phyloP scores from a whole-genome alignment of 257 asterid species.

The Nicotiana tabacum region DNA sequence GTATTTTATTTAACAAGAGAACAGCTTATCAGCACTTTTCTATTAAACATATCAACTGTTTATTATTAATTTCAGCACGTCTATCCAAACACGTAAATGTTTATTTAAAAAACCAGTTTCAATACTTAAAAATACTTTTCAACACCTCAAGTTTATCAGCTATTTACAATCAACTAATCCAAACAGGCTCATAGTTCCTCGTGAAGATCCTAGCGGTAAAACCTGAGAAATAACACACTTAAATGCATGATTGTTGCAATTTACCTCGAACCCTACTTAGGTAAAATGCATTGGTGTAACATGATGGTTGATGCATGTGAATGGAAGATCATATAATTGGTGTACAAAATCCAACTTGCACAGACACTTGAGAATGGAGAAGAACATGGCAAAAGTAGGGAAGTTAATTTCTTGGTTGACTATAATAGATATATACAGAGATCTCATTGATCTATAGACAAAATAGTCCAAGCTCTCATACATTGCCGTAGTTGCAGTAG shows the following conservation, averaged over 20 bases:
- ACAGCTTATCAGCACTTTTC: too few relatives aligned
- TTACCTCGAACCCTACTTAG: neutral
- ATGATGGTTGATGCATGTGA: conserved; percentile 41
- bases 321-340: conserved; percentile 22
- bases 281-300: neutral
- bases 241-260: neutral
- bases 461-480: neutral
- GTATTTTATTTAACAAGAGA: too few relatives aligned
- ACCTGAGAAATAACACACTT: too few relatives aligned
- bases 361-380: conserved; percentile 23
- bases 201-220: too few relatives aligned
- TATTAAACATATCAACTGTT: too few relatives aligned
- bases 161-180: too few relatives aligned
- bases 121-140: too few relatives aligned
- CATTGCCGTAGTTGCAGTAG: conserved; percentile 35
- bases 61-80: too few relatives aligned
- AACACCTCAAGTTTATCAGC: too few relatives aligned
- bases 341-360: conserved; percentile 28
- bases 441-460: neutral
- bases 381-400: conserved; percentile 12
- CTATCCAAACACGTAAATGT: too few relatives aligned
- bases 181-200: too few relatives aligned
- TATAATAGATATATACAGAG: neutral
- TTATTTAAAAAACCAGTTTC: too few relatives aligned
- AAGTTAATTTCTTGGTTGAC: conserved; percentile 42